Evolutionary conservation across 768 basidiomycete genomes (phyloP).

Genomic region (Auriculariales sp.): DNA sequence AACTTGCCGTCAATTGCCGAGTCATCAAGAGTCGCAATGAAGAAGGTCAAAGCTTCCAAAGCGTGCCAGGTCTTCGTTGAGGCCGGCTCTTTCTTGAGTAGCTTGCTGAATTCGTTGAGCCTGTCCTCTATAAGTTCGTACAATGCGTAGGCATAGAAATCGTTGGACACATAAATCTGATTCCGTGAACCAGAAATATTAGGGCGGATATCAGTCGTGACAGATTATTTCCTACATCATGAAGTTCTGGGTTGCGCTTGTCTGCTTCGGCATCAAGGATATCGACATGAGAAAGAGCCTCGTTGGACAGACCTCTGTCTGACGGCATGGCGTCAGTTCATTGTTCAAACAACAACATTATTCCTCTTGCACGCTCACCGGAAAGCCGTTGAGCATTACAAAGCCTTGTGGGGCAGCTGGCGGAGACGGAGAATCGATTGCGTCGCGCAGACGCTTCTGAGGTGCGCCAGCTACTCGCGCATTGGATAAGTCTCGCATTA

Average conservation of each 20-base stretch:
- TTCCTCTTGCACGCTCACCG: too few relatives aligned
- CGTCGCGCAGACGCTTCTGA: not conserved
- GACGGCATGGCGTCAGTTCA: too few relatives aligned
- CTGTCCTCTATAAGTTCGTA: not conserved
- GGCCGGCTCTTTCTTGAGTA: not conserved
- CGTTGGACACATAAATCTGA: not conserved
- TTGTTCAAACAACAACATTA: too few relatives aligned
- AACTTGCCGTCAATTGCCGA: not conserved
- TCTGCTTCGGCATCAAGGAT: not conserved
- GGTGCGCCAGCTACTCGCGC: not conserved
- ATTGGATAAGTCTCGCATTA: not conserved
- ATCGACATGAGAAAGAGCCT: not conserved
- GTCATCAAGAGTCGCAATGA: not conserved
- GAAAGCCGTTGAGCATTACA: not conserved
- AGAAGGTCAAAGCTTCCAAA: not conserved
- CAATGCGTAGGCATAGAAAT: not conserved
- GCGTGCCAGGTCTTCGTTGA: not conserved
- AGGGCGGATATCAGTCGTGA: not conserved
- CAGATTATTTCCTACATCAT: not conserved
- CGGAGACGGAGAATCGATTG: not conserved
- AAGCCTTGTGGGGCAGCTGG: not conserved
- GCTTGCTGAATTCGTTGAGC: not conserved
- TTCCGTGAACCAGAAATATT: not conserved
- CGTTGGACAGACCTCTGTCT: not conserved
- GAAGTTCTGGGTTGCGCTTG: not conserved